Base-by-base conservation (phyloP, 768 basidiomycete genomes). In the Agaricus sinodeliciosus region DNA sequence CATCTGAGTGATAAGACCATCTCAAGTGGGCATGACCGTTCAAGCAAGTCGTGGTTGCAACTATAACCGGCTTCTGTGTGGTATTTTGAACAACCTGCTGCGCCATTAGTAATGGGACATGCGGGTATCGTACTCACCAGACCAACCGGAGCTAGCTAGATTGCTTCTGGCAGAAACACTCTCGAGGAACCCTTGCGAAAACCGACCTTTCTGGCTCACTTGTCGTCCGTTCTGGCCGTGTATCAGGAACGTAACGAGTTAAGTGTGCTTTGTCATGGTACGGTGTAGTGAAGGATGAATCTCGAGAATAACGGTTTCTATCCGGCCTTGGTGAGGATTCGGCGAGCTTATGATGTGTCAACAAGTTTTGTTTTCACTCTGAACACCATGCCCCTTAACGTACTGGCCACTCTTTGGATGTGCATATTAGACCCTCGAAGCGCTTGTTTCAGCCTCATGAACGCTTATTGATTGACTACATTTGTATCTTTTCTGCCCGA, bases 1-100 rank as follows among this genome's bases (percentile, higher is more conserved):
- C 55, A 60, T 60, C 62, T 19, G 51, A 53, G 51, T 53, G 45
- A 46, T 53, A 46, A 53, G 51, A 46, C 51, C 51, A 53, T 46
- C 22, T 40, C 37, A 18, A 53, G 51, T 19, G 51, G 51, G 51
- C 44, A 53, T 53, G 51, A 22, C 37, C 44, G 51, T 53, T 53
- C 45, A 36, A 46, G 51, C 51, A 35, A 44, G 44, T n/a, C 26
- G 35, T 44, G 35, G 51, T 53, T 45, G 45, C 51, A 40, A 40
- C 31, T 37, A 53, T 46, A 35, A n/a, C 43, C 44, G 51, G 45
- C 27, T 44, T 53, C 44, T 53, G 44, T 45, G 49, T 50, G 44
- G 44, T 46, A 53, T 46, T 15, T n/a, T 11, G 28, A 46, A 39
- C 26, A 40, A 41, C 51, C 44, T 27, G 39, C 45, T 31, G 36